Base-by-base conservation (phyloP, 78 protist genomes). In the Dictyostelium citrinum region DNA sequence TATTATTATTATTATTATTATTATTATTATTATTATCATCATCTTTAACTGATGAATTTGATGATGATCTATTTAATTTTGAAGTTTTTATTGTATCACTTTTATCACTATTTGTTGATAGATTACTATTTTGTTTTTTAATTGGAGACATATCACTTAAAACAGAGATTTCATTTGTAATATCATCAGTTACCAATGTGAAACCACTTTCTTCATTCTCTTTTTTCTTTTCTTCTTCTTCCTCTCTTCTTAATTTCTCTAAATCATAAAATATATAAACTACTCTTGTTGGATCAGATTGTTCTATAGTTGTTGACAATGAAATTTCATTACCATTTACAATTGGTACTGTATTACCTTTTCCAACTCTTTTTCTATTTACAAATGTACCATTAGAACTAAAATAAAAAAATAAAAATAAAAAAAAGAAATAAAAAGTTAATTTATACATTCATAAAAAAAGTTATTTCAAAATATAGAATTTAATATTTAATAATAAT, bases 331-430 rank as follows among this genome's bases (percentile, higher is more conserved):
- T 86, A 0, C 84, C 92, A 77, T 86, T 29, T 10, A 77, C 92
- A 14, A 86, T 24, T 58, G 92, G 33, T 8, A 60, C 43, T 17
- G 64, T 76, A 17, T 55, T 86, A 16, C 84, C 84, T 64, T 77
- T 86, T 17, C 83, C 92, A 24, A 86, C 71, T 64, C 67, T 86
- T 45, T 77, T 86, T 24, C 70, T 41, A 86, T 86, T 86, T 17
- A 86, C 77, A 64, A 70, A 86, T 61, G 92, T 86, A 45, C 92
- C 92, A 64, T 86, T 86, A 39, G 84, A 61, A 45, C 90, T 83
- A 24, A 12, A 10, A 67, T 16, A 24, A 7, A 29, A 29, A 43
- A 39, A 75, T 5, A 20, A 0, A 41, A 75, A 43, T 5, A 16
- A 39, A 75, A 9, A 75, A 75, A n/a, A 8, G 10, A 33, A 31